These are phyloP conservation scores for Sporothrix inflata DNA, from an alignment of 2,329 filamentous ascomycete species.

Conservation along the genomic window DNA sequence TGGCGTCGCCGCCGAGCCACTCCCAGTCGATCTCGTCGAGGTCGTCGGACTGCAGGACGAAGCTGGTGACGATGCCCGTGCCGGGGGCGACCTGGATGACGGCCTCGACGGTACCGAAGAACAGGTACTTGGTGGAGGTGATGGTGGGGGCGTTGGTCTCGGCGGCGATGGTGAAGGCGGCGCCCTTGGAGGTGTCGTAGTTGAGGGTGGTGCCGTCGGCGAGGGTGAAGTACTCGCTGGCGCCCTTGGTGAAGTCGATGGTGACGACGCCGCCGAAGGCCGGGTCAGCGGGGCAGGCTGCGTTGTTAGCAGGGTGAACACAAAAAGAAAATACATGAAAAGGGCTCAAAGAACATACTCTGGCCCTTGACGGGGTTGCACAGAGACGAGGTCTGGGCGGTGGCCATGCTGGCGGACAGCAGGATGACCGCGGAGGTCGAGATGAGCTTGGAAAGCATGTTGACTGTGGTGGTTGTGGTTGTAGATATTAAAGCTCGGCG, in stretches of 20 bases:
- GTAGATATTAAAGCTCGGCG: conserved; percentile 18
- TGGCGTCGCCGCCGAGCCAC: conserved; percentile 77
- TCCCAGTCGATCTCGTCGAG: conserved; percentile 98
- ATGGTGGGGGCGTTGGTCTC: conserved; percentile 72
- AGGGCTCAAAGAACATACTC: conserved; percentile 32
- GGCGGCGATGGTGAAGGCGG: conserved; percentile 68
- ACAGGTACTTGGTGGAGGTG: conserved; percentile 82
- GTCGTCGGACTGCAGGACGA: conserved; percentile 86
- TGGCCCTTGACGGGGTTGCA: conserved; percentile 59
- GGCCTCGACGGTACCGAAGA: conserved; percentile 89
- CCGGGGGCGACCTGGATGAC: conserved; percentile 79
- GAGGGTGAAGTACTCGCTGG: conserved; percentile 58
- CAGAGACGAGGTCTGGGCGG: conserved; percentile 60
- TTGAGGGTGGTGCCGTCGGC: conserved; percentile 53
- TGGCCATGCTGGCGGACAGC: conserved; percentile 50
- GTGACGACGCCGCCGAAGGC: conserved; percentile 67
- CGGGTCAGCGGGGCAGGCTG: conserved; percentile 72
- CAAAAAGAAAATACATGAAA: not conserved
- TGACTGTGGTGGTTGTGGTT: conserved; percentile 32
- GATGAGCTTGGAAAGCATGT: conserved; percentile 53
- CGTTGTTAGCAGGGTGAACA: conserved; percentile 1
- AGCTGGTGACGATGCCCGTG: conserved; percentile 83
- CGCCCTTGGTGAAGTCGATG: conserved; percentile 78
- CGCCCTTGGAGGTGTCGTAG: conserved; percentile 53
- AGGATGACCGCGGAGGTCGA: conserved; percentile 53